Conservation (phyloP, 2,329 filamentous ascomycete species). For the Xylaria sp. region DNA sequence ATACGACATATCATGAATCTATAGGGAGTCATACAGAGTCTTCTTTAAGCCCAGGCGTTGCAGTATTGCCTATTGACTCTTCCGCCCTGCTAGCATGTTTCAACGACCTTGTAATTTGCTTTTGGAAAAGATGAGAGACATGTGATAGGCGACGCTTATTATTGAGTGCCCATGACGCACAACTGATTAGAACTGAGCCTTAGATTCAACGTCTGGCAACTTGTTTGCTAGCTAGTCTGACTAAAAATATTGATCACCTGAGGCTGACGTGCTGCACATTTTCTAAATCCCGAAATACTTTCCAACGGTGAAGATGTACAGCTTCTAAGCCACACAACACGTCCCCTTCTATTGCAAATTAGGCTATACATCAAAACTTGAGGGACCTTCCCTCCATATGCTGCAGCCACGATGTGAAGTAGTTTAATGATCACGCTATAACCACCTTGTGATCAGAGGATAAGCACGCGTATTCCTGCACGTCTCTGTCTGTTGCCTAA, state of each 20-base stretch:
- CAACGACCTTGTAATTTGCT: background rate
- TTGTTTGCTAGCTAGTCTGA: background rate
- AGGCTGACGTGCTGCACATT: background rate
- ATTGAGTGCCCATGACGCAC: no score
- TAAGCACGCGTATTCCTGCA: background rate
- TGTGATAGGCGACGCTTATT: background rate
- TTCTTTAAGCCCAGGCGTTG: no score
- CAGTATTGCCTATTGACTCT: background rate
- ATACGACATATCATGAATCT: background rate
- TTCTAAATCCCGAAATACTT: background rate
- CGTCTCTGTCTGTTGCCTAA: background rate
- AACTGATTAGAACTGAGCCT: background rate
- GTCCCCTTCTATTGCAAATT: background rate
- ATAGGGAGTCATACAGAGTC: no score
- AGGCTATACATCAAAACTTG: background rate
- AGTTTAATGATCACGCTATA: background rate
- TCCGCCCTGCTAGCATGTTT: background rate
- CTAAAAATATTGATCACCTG: background rate
- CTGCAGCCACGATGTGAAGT: background rate
- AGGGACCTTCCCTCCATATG: background rate
- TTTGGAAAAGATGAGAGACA: background rate
- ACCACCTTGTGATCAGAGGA: background rate
- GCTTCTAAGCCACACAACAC: background rate
- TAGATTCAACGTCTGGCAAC: background rate
- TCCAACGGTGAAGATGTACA: background rate